Evolutionary conservation across 192 early-diverging fungal genomes (phyloP).

Genomic region (Coemansia guatemalensis): DNA sequence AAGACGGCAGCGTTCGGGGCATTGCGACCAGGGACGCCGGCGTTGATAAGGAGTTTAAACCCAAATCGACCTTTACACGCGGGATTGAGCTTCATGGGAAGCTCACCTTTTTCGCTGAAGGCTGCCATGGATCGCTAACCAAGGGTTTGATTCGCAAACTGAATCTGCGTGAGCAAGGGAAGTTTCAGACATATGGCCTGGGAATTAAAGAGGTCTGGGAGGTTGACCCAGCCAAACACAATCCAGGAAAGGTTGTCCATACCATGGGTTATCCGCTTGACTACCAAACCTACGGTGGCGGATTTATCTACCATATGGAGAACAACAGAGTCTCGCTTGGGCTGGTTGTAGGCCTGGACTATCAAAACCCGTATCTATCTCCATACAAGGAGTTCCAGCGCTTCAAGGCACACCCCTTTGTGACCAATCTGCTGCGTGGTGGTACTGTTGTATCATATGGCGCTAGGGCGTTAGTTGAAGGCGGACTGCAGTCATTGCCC

Average conservation of each 20-base stretch:
- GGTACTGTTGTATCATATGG: constrained; percentile 91
- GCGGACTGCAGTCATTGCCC: constrained; percentile 93
- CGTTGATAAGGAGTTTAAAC: constrained; percentile 81
- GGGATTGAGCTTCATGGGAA: constrained; percentile 95
- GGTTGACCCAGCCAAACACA: constrained; percentile 78
- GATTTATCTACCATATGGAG: constrained; percentile 95
- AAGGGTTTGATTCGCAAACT: constrained; percentile 89
- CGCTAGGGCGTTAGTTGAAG: constrained; percentile 96
- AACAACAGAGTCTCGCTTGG: constrained; percentile 85
- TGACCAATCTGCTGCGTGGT: constrained; percentile 80
- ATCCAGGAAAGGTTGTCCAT: constrained; percentile 81
- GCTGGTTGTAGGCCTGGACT: constrained; percentile 90
- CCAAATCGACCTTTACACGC: constrained; percentile 88
- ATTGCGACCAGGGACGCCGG: constrained; percentile 96
- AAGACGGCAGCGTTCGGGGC: constrained; percentile 90
- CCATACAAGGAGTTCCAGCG: constrained; percentile 98
- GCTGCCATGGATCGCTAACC: constrained; percentile 94
- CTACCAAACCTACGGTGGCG: constrained; percentile 89
- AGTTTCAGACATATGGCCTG: constrained; percentile 93
- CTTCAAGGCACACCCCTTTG: constrained; percentile 90
- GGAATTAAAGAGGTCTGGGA: constrained; percentile 99
- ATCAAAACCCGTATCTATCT: constrained; percentile 89
- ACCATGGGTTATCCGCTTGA: constrained; percentile 92
- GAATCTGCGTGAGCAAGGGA: constrained; percentile 79
- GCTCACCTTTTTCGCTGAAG: constrained; percentile 95